Percentiles rank a stretch among this genome's conserved stretches.
phyloP scores from a whole-genome alignment of 495 filamentous ascomycete genomes.

The Neurospora sp. region DNA sequence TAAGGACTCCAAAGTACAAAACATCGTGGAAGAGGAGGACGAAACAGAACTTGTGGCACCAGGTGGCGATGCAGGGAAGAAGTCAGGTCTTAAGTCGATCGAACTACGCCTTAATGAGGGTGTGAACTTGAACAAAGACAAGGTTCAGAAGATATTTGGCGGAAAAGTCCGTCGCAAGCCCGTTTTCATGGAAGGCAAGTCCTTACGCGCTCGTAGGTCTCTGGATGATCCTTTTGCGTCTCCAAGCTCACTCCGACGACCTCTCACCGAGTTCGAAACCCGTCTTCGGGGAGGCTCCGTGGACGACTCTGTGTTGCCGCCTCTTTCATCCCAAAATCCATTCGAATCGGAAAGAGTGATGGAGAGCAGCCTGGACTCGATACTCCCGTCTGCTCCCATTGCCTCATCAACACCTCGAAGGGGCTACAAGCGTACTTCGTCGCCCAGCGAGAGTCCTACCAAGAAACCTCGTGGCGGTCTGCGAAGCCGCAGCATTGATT shows the following conservation, averaged over 20 bases:
- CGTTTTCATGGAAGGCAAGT: slow-evolving; percentile 10
- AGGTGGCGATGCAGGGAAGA: not conserved
- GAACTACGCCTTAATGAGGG: slow-evolving; percentile 21
- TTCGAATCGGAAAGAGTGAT: slow-evolving; percentile 7
- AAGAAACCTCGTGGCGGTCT: slow-evolving; percentile 1
- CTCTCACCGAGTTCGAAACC: slow-evolving; percentile 7
- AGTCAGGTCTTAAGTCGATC: slow-evolving; percentile 1
- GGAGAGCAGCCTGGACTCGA: slow-evolving; percentile 3
- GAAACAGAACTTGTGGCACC: not conserved
- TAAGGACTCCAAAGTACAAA: not conserved
- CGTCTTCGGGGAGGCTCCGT: slow-evolving; percentile 6
- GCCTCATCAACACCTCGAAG: slow-evolving; percentile 6
- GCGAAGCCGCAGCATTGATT: not conserved
- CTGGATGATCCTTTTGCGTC: slow-evolving; percentile 26
- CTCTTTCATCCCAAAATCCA: slow-evolving; percentile 3
- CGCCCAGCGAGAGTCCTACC: slow-evolving; percentile 1
- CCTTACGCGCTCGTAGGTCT: slow-evolving; percentile 8
- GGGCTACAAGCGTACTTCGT: not conserved
- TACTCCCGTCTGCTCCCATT: slow-evolving; percentile 1
- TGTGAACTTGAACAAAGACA: slow-evolving; percentile 14
- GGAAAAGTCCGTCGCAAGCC: slow-evolving; percentile 17
- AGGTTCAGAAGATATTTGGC: slow-evolving; percentile 13
- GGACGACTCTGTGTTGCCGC: slow-evolving; percentile 1
- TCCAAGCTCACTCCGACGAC: not conserved
- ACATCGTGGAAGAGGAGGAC: not conserved